Evolutionary conservation across 2,329 filamentous ascomycete species (phyloP).

Genomic region (Colletotrichum orchidophilum): DNA sequence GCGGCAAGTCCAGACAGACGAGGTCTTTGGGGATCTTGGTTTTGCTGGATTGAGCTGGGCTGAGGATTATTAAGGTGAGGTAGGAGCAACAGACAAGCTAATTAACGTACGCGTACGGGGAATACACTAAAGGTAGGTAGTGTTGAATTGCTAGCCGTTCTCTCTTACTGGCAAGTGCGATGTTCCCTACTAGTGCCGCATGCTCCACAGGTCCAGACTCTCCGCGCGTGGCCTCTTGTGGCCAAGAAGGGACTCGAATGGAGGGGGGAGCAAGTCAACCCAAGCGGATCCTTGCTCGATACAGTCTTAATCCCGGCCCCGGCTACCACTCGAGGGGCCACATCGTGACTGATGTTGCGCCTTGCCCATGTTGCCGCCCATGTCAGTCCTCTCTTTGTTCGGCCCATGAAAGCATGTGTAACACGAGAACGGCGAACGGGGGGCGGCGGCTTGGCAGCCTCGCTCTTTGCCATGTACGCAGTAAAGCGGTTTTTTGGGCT

Average conservation of each 20-base stretch:
- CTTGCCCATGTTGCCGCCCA: not conserved
- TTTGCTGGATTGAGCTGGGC: not conserved
- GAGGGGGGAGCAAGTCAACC: not conserved
- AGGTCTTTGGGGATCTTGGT: not conserved
- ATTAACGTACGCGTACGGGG: conserved; percentile 1
- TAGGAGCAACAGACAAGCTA: not conserved
- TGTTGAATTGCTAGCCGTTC: not conserved
- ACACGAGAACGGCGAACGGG: conserved; percentile 3
- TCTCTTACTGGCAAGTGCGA: not conserved
- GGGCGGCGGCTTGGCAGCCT: not conserved
- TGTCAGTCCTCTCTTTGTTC: not conserved
- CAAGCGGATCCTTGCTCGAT: conserved; percentile 30
- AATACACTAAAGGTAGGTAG: too few relatives aligned
- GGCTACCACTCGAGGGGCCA: conserved; percentile 4
- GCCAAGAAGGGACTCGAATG: not conserved
- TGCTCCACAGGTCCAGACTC: conserved; percentile 27
- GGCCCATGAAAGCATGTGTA: not conserved
- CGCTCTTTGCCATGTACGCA: not conserved
- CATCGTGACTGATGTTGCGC: too few relatives aligned
- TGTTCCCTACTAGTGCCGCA: conserved; percentile 19
- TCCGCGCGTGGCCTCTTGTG: not conserved
- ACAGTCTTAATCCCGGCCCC: conserved; percentile 30
- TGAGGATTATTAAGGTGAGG: conserved; percentile 26
- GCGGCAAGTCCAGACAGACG: not conserved
- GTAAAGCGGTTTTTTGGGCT: too few relatives aligned